These are phyloP conservation scores for Solanum hybrid DNA, from an alignment of 305 asterid genomes.

Conservation along the genomic window DNA sequence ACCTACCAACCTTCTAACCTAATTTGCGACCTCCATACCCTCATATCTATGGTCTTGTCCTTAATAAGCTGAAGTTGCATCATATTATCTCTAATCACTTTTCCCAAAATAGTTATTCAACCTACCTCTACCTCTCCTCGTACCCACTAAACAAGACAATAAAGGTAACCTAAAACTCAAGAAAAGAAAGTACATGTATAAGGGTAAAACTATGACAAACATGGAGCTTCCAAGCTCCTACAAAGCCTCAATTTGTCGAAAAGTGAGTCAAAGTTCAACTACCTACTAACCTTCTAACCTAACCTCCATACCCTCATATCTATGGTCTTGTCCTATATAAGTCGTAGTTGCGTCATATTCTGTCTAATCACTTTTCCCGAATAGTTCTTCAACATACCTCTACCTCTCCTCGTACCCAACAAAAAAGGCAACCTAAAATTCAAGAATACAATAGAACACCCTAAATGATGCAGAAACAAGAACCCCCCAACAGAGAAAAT, in stretches of 20 bases:
- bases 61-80: background rate
- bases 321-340: background rate
- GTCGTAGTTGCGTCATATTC: background rate
- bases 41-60: background rate
- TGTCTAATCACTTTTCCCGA: background rate
- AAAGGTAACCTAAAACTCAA: background rate
- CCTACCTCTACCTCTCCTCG: background rate
- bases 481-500: background rate
- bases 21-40: background rate
- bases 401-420: background rate
- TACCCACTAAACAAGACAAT: background rate
- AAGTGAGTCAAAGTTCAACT: background rate
- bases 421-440: background rate
- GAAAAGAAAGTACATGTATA: background rate
- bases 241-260: background rate
- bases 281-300: background rate
- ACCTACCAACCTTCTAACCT: background rate
- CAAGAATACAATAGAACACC: background rate
- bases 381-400: background rate
- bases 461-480: background rate
- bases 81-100: background rate
- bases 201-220: background rate
- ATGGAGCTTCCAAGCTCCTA: background rate
- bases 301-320: background rate
- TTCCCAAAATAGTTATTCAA: background rate